phyloP scores from a whole-genome alignment of 2,329 filamentous ascomycete genomes.

The Trichoderma atroviride region DNA sequence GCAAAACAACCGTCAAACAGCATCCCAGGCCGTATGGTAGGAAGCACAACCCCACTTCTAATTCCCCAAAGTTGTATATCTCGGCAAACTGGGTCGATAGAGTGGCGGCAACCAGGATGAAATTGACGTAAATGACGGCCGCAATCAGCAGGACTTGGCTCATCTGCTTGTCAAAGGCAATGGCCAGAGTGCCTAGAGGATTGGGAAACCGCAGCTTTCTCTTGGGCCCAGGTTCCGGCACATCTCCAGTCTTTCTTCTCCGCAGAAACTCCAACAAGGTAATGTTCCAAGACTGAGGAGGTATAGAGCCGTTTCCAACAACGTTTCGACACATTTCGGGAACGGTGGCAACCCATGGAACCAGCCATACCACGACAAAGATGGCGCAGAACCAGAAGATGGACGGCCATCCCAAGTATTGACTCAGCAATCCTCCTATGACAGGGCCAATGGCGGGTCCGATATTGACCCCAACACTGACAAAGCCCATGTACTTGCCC shows the following conservation, averaged over 20 bases:
- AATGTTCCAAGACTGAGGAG: constrained; percentile 60
- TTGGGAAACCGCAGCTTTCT: constrained; percentile 57
- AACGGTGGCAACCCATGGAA: constrained; percentile 58
- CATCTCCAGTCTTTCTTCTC: constrained; percentile 40
- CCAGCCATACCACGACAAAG: constrained; percentile 50
- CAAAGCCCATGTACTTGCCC: constrained; percentile 72
- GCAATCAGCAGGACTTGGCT: constrained; percentile 56
- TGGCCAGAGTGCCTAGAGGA: constrained; percentile 56
- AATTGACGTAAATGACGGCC: constrained; percentile 58
- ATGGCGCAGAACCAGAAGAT: constrained; percentile 73
- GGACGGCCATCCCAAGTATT: constrained; percentile 67
- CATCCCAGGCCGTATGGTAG: constrained; percentile 57
- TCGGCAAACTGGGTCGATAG: constrained; percentile 54
- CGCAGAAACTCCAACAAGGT: constrained; percentile 55
- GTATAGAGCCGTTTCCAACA: constrained; percentile 65
- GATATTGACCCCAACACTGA: constrained; percentile 61
- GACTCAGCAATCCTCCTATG: constrained; percentile 64
- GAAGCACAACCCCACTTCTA: constrained; percentile 58
- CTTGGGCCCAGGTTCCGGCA: constrained; percentile 40
- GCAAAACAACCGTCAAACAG: constrained; percentile 51
- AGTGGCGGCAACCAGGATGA: constrained; percentile 57
- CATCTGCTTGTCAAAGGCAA: constrained; percentile 62
- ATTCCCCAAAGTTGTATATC: constrained; percentile 55
- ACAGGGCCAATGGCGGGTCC: constrained; percentile 60
- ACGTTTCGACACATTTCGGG: constrained; percentile 63